Conservation (phyloP, 805 yeast genomes). For the Saccharomycopsis sp. region DNA sequence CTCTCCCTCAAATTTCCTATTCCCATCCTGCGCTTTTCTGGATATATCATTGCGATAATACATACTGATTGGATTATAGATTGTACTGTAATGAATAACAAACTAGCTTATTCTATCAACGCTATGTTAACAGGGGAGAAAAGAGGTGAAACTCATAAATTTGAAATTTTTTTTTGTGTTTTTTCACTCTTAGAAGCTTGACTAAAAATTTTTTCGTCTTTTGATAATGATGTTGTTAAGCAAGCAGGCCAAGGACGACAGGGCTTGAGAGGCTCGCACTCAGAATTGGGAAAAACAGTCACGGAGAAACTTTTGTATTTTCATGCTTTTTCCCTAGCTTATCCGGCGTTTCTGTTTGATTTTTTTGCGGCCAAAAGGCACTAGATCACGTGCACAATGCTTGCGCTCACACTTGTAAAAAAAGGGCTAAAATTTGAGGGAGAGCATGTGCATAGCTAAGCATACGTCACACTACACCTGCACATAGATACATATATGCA, state of each 20-base stretch:
- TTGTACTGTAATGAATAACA: background rate
- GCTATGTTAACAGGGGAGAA: background rate
- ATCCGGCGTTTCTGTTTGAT: too few relatives aligned
- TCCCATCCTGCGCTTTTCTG: background rate
- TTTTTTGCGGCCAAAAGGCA: background rate
- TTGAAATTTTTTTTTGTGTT: constrained; percentile 1
- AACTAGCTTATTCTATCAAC: background rate
- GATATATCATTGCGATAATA: background rate
- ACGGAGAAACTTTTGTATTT: background rate
- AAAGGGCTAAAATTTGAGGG: background rate
- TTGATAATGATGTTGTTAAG: background rate
- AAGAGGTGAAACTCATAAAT: background rate
- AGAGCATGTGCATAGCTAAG: too few relatives aligned
- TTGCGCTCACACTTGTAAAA: background rate
- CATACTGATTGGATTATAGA: background rate
- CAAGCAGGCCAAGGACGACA: too few relatives aligned
- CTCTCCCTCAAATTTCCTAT: background rate
- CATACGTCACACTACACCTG: too few relatives aligned
- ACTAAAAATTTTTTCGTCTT: background rate
- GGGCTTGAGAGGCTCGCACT: background rate
- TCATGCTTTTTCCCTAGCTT: background rate
- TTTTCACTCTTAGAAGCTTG: background rate
- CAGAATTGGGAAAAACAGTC: background rate
- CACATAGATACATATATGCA: background rate
- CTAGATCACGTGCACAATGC: background rate